These are phyloP conservation scores for Casuarina equisetifolia DNA, from an alignment of 306 rosid species.

Conservation along the genomic window DNA sequence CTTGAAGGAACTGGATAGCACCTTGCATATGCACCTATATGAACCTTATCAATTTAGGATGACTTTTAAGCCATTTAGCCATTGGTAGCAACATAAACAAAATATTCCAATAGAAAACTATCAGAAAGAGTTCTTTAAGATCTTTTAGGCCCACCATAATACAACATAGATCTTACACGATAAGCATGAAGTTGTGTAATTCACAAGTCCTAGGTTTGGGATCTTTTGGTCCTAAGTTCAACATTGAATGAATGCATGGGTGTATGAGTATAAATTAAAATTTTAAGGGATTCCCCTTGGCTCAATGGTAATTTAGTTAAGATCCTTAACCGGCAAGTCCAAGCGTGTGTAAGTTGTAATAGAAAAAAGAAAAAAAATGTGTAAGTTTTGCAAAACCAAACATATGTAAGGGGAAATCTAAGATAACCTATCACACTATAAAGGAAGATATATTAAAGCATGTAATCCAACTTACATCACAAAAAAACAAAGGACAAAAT, in stretches of 20 bases:
- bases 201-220: too few species aligned
- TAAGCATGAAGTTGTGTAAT: constrained; percentile 62
- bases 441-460: constrained; percentile 18
- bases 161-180: constrained; percentile 87
- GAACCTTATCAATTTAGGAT: constrained; percentile 62
- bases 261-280: too few species aligned
- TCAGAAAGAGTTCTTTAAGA: constrained; percentile 41
- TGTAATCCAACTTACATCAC: background rate
- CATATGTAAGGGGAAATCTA: constrained; percentile 23
- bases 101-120: constrained; percentile 86
- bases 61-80: constrained; percentile 77
- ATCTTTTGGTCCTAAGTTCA: too few species aligned
- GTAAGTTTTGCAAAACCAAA: constrained; percentile 69
- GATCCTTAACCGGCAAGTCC: too few species aligned
- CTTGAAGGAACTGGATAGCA: constrained; percentile 73
- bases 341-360: too few species aligned
- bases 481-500: background rate
- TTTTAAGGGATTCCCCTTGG: too few species aligned
- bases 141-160: constrained; percentile 63
- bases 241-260: too few species aligned
- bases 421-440: constrained; percentile 11
- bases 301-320: too few species aligned
- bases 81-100: constrained; percentile 79
- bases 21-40: constrained; percentile 48
- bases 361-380: constrained; percentile 6